Conservation (phyloP, 2,329 filamentous ascomycete species). For the Curvularia verruculosa region DNA sequence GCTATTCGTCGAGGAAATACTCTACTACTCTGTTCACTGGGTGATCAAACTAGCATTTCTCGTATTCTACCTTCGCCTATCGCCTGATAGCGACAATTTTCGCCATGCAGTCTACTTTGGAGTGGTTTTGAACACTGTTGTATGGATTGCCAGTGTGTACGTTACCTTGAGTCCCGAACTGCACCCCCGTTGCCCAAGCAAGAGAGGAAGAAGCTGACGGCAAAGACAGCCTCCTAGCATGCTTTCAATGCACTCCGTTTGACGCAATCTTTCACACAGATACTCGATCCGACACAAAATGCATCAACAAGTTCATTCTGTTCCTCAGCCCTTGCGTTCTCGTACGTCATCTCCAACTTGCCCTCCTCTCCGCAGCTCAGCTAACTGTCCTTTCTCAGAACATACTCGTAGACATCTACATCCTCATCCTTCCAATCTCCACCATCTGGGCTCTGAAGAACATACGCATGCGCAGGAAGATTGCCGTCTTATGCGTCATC, state of each 20-base stretch:
- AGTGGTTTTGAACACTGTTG: not conserved
- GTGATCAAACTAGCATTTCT: conserved; percentile 11
- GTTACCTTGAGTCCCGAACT: not conserved
- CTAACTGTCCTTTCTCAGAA: not conserved
- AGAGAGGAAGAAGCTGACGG: not conserved
- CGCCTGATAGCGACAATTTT: not conserved
- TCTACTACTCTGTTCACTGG: conserved; percentile 8
- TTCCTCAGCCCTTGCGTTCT: conserved; percentile 5
- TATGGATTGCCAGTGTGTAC: conserved; percentile 2
- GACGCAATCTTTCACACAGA: conserved; percentile 9
- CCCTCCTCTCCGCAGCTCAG: not conserved
- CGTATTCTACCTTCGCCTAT: conserved; percentile 8
- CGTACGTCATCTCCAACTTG: not conserved
- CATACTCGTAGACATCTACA: conserved; percentile 10
- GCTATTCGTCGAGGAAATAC: conserved; percentile 5
- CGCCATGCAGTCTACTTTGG: conserved; percentile 4
- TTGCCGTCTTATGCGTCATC: conserved; percentile 6
- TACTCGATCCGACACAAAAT: not conserved
- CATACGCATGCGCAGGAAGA: conserved; percentile 4
- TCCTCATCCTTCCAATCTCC: conserved; percentile 5
- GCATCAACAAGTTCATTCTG: conserved; percentile 5
- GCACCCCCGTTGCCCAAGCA: not conserved
- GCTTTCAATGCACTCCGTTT: conserved; percentile 8
- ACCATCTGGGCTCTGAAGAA: conserved; percentile 1
- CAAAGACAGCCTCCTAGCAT: conserved; percentile 1